Percentiles rank a stretch among this genome's conserved stretches.
phyloP scores from a whole-genome alignment of 2,329 filamentous ascomycete genomes.

The Ophiocordyceps robertsii region DNA sequence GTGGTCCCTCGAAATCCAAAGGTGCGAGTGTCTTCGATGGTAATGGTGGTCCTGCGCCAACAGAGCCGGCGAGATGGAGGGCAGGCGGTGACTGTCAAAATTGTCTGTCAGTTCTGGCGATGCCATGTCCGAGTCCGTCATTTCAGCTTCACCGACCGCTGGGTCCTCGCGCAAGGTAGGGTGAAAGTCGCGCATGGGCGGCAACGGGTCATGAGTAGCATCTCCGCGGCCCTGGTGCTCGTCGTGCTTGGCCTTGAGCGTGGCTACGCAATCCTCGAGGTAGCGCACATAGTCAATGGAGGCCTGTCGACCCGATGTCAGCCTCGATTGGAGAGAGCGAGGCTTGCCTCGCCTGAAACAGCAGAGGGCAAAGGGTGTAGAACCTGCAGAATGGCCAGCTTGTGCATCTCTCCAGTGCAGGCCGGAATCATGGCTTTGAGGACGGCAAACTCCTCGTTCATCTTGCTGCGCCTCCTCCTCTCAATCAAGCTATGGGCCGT shows the following conservation, averaged over 20 bases:
- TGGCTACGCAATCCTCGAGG: constrained; percentile 72
- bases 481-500: constrained; percentile 95
- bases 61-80: constrained; percentile 39
- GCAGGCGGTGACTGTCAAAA: constrained; percentile 13
- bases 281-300: constrained; percentile 96
- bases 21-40: constrained; percentile 37
- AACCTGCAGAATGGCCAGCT: constrained; percentile 87
- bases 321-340: not conserved
- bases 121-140: constrained; percentile 37
- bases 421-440: constrained; percentile 93
- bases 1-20: constrained; percentile 37
- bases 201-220: constrained; percentile 15
- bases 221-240: constrained; percentile 15
- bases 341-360: not conserved
- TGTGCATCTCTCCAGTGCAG: constrained; percentile 96
- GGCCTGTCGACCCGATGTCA: constrained; percentile 39
- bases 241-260: constrained; percentile 53
- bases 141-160: constrained; percentile 42
- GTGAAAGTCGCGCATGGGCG: constrained; percentile 24
- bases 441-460: constrained; percentile 96
- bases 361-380: constrained; percentile 8
- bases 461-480: constrained; percentile 78
- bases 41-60: constrained; percentile 25
- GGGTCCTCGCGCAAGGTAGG: constrained; percentile 25
- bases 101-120: constrained; percentile 28